These are phyloP conservation scores for Amphirosellinia nigrospora DNA, from an alignment of 495 filamentous ascomycete genomes.

Conservation along the genomic window DNA sequence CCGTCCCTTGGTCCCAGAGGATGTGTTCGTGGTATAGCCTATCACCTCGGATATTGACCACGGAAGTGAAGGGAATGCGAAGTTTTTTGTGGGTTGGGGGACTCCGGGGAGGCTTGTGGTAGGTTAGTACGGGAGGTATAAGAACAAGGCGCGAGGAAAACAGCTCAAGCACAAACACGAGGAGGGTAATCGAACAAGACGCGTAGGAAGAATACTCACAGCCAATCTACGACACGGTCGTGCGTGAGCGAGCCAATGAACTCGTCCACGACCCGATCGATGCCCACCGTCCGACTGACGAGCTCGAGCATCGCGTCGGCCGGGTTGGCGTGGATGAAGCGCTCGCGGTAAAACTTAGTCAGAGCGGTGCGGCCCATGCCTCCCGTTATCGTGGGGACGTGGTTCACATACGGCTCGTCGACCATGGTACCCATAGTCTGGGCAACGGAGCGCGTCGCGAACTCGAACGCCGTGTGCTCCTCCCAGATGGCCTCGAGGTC, in stretches of 20 bases:
- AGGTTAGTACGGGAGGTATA: neutral
- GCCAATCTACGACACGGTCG: slow-evolving; percentile 75
- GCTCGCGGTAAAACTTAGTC: slow-evolving; percentile 71
- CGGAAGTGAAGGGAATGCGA: slow-evolving; percentile 73
- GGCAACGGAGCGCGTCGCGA: slow-evolving; percentile 58
- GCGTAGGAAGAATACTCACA: slow-evolving; percentile 46
- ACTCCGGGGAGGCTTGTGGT: slow-evolving; percentile 66
- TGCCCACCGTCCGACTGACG: slow-evolving; percentile 70
- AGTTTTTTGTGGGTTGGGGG: slow-evolving; percentile 69
- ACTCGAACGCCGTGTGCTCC: slow-evolving; percentile 62
- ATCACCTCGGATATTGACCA: slow-evolving; percentile 76
- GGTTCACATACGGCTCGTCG: slow-evolving; percentile 64
- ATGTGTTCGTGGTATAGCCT: slow-evolving; percentile 82
- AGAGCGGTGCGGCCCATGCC: slow-evolving; percentile 71
- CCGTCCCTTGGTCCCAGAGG: slow-evolving; percentile 86
- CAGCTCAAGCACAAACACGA: neutral
- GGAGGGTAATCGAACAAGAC: neutral
- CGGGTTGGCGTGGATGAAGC: slow-evolving; percentile 76
- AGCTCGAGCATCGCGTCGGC: slow-evolving; percentile 71
- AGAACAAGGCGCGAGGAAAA: slow-evolving; percentile 11
- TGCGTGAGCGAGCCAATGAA: slow-evolving; percentile 71
- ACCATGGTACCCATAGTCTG: slow-evolving; percentile 67
- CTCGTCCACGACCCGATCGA: slow-evolving; percentile 64
- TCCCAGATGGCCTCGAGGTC: slow-evolving; percentile 68
- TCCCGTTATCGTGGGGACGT: slow-evolving; percentile 67